Evolutionary conservation across 208 protist species (phyloP), one percentile per base, ranked within the genome.

Genomic region (Leishmania arabica): DNA sequence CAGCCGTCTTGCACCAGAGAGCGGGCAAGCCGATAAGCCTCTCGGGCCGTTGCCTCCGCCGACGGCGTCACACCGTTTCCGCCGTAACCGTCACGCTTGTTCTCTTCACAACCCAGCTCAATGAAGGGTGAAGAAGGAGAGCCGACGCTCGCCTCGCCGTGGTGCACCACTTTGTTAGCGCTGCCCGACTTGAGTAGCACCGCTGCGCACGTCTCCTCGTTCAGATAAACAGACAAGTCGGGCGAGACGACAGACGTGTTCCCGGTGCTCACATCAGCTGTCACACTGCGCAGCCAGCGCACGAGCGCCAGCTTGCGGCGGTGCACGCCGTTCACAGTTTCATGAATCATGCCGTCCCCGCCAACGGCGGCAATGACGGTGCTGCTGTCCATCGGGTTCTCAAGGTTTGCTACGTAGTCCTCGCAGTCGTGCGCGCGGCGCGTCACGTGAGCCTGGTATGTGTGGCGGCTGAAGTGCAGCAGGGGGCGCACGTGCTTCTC

Each of bases 321-420:
- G 53, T 94, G 84, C 17, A 97, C 69, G 65, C 94, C 94, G 79
- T 97, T 97, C 37, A 95, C 85, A 11, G 84, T 78, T 86, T 97
- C 94, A 80, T 97, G 84, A 53, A 95, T 75, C 89, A 96, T 97
- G 27, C 94, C 94, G 72, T 97, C 94, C 5, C 94, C 94, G 51
- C 94, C 94, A 37, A 92, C 91, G 74, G 76, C 82, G 3, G 90
- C 88, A 64, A 95, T 85, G 51, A 97, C 94, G 78, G 86, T 81
- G 64, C 85, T 47, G 34, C 54, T 68, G 84, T 85, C 72, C 56
- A 97, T 74, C 15, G 80, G 77, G 77, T 95, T 91, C 53, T 56
- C n/a, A 9, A 91, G 64, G 78, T 96, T 84, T n/a, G 94, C 92
- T 54, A 96, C 71, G 77, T 88, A 95, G 85, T 96, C 92, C 84